Conservation (phyloP, 2,329 filamentous ascomycete species). For the Ophiocordyceps camponoti-rufipedis region DNA sequence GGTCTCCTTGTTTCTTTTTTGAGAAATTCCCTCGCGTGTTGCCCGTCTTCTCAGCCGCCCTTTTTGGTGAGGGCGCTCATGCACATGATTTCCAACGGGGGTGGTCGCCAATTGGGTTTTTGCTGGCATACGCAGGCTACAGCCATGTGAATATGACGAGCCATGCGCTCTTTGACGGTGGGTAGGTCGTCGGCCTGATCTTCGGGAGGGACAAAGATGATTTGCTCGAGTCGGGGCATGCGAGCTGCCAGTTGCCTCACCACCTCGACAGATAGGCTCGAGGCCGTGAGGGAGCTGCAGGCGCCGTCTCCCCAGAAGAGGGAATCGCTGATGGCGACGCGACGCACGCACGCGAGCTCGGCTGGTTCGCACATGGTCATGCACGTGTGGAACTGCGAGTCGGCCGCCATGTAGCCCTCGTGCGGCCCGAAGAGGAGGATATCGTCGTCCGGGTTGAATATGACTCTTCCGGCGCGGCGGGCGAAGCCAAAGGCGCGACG, state of each 20-base stretch:
- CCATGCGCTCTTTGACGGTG: conserved; percentile 16
- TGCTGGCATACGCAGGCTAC: conserved; percentile 13
- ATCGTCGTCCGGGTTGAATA: conserved; percentile 22
- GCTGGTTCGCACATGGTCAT: conserved; percentile 21
- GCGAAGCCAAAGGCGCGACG: conserved; percentile 22
- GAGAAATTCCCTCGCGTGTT: neutral
- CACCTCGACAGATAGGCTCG: conserved; percentile 20
- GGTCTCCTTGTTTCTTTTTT: neutral
- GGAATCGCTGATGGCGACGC: conserved; percentile 26
- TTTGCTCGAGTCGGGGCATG: conserved; percentile 20
- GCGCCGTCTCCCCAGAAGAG: conserved; percentile 19
- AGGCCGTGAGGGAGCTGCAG: conserved; percentile 20
- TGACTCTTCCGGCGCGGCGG: conserved; percentile 20
- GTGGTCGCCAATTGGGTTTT: conserved; percentile 14
- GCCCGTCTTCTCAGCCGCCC: conserved; percentile 1
- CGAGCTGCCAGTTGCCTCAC: conserved; percentile 18
- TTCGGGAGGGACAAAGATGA: conserved; percentile 24
- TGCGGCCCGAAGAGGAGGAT: conserved; percentile 29
- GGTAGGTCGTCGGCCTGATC: conserved; percentile 12
- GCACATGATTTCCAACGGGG: conserved; percentile 19
- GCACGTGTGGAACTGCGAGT: conserved; percentile 25
- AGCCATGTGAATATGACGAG: conserved; percentile 17
- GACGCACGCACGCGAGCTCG: conserved; percentile 21
- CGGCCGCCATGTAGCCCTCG: conserved; percentile 24
- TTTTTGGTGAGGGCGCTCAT: conserved; percentile 8